Base-by-base conservation (phyloP, 768 basidiomycete genomes). In the Suillus cothurnatus region DNA sequence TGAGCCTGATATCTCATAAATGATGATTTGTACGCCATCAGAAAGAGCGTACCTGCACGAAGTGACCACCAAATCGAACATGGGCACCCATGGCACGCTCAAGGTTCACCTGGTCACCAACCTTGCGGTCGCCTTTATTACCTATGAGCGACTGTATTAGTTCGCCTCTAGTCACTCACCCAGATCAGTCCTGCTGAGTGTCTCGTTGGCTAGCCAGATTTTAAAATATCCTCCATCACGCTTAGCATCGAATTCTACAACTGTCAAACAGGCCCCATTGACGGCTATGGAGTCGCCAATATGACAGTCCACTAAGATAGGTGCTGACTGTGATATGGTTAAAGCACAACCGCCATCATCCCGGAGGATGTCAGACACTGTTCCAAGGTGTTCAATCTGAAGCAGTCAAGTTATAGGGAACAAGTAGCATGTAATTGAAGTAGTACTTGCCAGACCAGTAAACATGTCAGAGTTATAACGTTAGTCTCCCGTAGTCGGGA, bases 151-250 rank as follows among this genome's bases (percentile, higher is more conserved):
- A 38, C 28, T 39, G 64, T 12, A 53, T 41, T 21, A 52, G 53
- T 17, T 14, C 59, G 52, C 31, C 50, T 45, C 70, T 34, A 28
- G 17, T 31, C 66, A 72, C 80, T 70, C 73, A 93, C 97, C 97
- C 38, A 99, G 81, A 79, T 98, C 93, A 2, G 96, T 98, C 76
- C 94, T 82, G 61, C 87, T 84, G 65, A 99, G 79, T 17, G 97
- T 99, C 81, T 99, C 97, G 70, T 97, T 96, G 53, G 97, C 96
- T 57, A 99, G 80, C 85, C 95, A 97, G 56, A 98, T 94, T 72
- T 87, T 92, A 82, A 99, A 99, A 85, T 87, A 91, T 6, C 93
- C 93, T 1, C 87, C 89, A 3, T 84, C 70, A 49, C 82, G 79
- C 38, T 77, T 78, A 67, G 81, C 77, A 72, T 91, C 84, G 71